A percentile compares a stretch with the other conserved stretches of the same genome.
These are phyloP conservation scores for Tuber brumale DNA, from an alignment of 495 filamentous ascomycete species.

Conservation along the genomic window DNA sequence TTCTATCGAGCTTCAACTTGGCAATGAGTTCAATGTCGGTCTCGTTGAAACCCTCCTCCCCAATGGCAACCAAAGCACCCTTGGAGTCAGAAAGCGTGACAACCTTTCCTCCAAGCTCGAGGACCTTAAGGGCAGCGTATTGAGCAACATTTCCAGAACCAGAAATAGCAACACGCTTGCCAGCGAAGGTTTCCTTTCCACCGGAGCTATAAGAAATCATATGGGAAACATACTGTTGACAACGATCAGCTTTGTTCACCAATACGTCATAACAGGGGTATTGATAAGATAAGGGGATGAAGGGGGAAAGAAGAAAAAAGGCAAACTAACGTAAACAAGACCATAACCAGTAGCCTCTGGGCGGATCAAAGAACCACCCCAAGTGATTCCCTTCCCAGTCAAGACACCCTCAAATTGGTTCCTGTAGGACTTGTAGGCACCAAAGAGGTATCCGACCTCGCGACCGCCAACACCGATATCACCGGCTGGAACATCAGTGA, in stretches of 20 bases:
- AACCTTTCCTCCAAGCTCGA: constrained; percentile 89
- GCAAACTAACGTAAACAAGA: constrained; percentile 62
- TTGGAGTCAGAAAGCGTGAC: constrained; percentile 91
- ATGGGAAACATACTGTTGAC: constrained; percentile 67
- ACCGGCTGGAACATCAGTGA: constrained; percentile 91
- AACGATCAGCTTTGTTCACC: neutral
- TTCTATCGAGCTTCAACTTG: constrained; percentile 75
- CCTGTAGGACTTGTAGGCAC: constrained; percentile 80
- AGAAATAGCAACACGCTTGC: constrained; percentile 92
- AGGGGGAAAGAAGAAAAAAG: neutral
- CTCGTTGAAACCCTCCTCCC: constrained; percentile 60
- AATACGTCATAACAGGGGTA: neutral
- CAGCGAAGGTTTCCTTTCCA: constrained; percentile 77
- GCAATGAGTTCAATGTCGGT: constrained; percentile 73
- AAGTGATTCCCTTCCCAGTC: constrained; percentile 87
- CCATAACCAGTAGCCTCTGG: constrained; percentile 97
- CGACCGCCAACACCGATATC: constrained; percentile 88
- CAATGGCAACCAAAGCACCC: constrained; percentile 68
- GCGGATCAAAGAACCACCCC: constrained; percentile 90
- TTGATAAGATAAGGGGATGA: neutral
- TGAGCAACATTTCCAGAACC: constrained; percentile 98
- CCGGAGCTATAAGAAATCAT: constrained; percentile 81
- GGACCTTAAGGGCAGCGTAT: constrained; percentile 92
- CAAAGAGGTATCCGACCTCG: constrained; percentile 92
- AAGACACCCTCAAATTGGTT: constrained; percentile 93